Evolutionary conservation across 1,284 basidiomycete species (phyloP).

Genomic region (Rhodofomes roseus): DNA sequence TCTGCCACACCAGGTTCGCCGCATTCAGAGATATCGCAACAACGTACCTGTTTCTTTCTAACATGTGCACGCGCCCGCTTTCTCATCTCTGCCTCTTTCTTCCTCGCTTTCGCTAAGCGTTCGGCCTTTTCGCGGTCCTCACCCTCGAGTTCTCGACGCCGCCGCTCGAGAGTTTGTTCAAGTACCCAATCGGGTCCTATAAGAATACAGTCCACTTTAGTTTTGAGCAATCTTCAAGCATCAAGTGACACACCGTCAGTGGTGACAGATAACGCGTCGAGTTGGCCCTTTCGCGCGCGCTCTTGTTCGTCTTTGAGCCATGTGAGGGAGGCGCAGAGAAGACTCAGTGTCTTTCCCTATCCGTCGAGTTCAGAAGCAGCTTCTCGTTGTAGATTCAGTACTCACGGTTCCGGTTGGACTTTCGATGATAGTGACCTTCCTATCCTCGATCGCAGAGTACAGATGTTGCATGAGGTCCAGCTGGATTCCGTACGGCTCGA

Average conservation of each 20-base stretch:
- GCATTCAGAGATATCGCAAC: too few species aligned
- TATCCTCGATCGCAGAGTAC: constrained; percentile 76
- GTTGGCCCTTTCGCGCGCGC: constrained; percentile 60
- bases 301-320: constrained; percentile 75
- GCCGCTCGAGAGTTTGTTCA: constrained; percentile 68
- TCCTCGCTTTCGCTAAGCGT: constrained; percentile 55
- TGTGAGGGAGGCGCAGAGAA: constrained; percentile 75
- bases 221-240: too few species aligned
- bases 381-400: too few species aligned
- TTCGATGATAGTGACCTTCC: constrained; percentile 78
- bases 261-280: constrained; percentile 38
- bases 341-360: constrained; percentile 83
- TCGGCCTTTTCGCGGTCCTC: constrained; percentile 63
- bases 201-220: not conserved
- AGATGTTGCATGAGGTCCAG: constrained; percentile 85
- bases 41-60: constrained; percentile 55
- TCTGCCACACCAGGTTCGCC: too few species aligned
- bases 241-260: constrained; percentile 22
- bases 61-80: constrained; percentile 35
- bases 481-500: constrained; percentile 87
- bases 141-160: constrained; percentile 59
- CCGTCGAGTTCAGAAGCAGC: not conserved
- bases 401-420: constrained; percentile 83
- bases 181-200: constrained; percentile 78
- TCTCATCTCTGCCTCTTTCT: constrained; percentile 43